These are phyloP conservation scores for Lepidium africanum DNA, from an alignment of 345 rosid genomes.

Conservation along the genomic window DNA sequence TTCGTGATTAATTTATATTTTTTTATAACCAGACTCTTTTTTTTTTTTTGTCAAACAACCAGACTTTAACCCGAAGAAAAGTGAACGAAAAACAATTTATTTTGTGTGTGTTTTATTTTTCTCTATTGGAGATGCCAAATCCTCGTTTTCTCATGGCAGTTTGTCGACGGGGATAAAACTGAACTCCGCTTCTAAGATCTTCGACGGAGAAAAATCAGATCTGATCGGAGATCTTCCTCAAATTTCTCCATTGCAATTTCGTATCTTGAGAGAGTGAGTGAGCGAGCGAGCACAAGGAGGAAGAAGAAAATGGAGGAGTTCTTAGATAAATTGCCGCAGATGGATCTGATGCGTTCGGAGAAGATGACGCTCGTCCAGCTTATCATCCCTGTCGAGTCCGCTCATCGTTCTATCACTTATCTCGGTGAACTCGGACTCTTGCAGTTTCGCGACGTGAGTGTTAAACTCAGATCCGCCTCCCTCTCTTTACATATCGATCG, in stretches of 20 bases:
- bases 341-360: slow-evolving; percentile 99
- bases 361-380: slow-evolving; percentile 90
- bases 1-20: too few species aligned
- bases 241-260: slow-evolving; percentile 1
- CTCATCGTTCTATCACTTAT: slow-evolving; percentile 78
- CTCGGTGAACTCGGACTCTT: slow-evolving; percentile 79
- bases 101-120: background rate
- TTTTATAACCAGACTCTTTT: too few species aligned
- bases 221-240: slow-evolving; percentile 16
- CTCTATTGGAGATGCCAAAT: slow-evolving; percentile 16
- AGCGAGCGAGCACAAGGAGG: background rate
- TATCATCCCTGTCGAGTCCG: slow-evolving; percentile 86
- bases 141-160: slow-evolving; percentile 29
- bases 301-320: slow-evolving; percentile 40
- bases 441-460: slow-evolving; percentile 75
- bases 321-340: slow-evolving; percentile 64
- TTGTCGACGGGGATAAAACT: slow-evolving; percentile 28
- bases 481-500: slow-evolving; percentile 1
- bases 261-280: slow-evolving; percentile 23
- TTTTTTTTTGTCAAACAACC: too few species aligned
- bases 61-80: slow-evolving; percentile 13
- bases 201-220: slow-evolving; percentile 20
- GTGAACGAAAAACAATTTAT: background rate
- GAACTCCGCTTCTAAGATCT: slow-evolving; percentile 28
- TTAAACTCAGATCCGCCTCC: slow-evolving; percentile 38